phyloP scores from a whole-genome alignment of 306 rosid genomes.

The Quillaja saponaria region DNA sequence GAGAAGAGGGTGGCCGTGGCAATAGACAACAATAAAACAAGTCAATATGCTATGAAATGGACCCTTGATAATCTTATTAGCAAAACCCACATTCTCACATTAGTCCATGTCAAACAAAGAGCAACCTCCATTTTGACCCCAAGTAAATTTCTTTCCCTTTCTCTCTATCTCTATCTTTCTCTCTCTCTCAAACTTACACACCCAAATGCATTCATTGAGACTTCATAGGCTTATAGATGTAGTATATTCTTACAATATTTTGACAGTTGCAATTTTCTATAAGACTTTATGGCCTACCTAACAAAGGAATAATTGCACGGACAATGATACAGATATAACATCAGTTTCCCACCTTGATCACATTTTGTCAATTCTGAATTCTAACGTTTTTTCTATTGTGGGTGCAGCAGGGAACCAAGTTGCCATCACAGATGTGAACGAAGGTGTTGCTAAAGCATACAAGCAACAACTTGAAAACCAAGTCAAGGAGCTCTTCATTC shows the following conservation, averaged over 20 bases:
- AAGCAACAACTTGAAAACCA: slow-evolving; percentile 57
- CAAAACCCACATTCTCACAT: slow-evolving; percentile 58
- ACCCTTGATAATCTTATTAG: slow-evolving; percentile 72
- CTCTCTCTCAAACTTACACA: no score
- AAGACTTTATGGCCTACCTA: no score
- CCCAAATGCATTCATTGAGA: no score
- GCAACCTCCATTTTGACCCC: slow-evolving; percentile 44
- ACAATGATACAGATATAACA: no score
- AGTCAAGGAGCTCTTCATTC: slow-evolving; percentile 64
- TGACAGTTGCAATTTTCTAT: no score
- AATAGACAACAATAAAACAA: slow-evolving; percentile 65
- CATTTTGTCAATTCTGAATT: no score
- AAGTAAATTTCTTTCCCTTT: slow-evolving; percentile 32
- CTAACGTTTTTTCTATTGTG: no score
- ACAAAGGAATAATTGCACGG: no score
- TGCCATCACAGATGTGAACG: slow-evolving; percentile 37
- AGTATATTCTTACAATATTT: no score
- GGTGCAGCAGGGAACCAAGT: slow-evolving; percentile 47
- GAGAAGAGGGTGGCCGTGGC: slow-evolving; percentile 91
- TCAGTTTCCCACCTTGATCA: no score
- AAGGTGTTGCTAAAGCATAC: slow-evolving; percentile 50
- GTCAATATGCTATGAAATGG: slow-evolving; percentile 85
- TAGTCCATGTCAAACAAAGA: slow-evolving; percentile 61
- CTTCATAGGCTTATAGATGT: no score
- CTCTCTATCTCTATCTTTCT: no score